phyloP scores from a whole-genome alignment of 257 asterid genomes.

The Galeopsis tetrahit region DNA sequence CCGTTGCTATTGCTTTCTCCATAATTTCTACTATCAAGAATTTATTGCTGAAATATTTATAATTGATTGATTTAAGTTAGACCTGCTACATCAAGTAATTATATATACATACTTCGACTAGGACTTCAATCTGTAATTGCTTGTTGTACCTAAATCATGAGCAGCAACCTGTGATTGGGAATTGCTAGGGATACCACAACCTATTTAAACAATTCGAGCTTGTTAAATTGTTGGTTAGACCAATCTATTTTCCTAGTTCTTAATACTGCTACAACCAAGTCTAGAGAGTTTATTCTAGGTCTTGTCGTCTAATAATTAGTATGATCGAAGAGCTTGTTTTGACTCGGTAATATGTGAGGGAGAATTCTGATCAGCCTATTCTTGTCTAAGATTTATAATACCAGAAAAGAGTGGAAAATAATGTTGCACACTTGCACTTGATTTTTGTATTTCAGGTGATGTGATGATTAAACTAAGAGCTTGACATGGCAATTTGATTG shows the following conservation, averaged over 20 bases:
- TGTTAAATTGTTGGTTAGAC: neutral
- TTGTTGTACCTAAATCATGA: conserved; percentile 5
- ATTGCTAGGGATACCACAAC: neutral
- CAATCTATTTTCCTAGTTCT: neutral
- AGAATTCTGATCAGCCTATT: neutral
- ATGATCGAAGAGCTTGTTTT: neutral
- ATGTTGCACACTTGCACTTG: neutral
- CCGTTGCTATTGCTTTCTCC: neutral
- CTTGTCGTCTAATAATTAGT: neutral
- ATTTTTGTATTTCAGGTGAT: neutral
- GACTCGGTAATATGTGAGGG: neutral
- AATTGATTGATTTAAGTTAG: neutral
- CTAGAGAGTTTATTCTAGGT: neutral
- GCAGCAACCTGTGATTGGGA: neutral
- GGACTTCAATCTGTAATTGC: neutral
- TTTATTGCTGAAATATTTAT: neutral
- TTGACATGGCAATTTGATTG: neutral
- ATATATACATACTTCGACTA: neutral
- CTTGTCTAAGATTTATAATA: neutral
- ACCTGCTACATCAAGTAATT: neutral
- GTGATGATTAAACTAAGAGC: conserved; percentile 2
- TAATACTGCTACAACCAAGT: neutral
- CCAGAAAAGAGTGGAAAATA: neutral
- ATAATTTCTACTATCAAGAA: neutral
- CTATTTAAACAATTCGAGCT: neutral